Evolutionary conservation across 1,284 basidiomycete genomes (phyloP).

Genomic region (Cystobasidium sp.): DNA sequence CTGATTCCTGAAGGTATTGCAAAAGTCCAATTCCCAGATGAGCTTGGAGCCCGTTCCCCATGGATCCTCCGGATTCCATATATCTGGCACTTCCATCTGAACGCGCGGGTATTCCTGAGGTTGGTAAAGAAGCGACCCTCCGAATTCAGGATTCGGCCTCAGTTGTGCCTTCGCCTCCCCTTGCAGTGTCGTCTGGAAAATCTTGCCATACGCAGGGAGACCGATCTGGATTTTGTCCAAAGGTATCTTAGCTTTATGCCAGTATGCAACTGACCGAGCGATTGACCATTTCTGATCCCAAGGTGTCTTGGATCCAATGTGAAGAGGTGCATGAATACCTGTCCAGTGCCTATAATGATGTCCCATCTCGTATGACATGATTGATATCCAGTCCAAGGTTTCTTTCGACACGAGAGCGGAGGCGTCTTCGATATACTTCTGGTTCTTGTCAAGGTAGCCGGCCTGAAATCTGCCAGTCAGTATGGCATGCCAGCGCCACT

Average conservation of each 20-base stretch:
- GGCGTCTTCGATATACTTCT: conserved; percentile 23
- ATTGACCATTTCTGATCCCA: conserved; percentile 30
- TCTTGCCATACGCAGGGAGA: conserved; percentile 36
- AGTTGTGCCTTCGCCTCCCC: neutral
- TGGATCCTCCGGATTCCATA: too few species aligned
- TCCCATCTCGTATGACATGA: conserved; percentile 37
- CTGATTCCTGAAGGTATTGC: too few species aligned
- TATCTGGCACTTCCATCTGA: too few species aligned
- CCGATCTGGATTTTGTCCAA: conserved; percentile 39
- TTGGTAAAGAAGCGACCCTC: too few species aligned
- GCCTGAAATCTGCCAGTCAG: conserved; percentile 1
- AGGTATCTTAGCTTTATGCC: conserved; percentile 33
- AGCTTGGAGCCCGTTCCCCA: too few species aligned
- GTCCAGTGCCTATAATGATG: conserved; percentile 8
- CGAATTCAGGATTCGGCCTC: too few species aligned
- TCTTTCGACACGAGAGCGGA: conserved; percentile 3
- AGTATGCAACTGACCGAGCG: conserved; percentile 19
- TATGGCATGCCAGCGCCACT: too few species aligned
- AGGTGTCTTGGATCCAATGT: conserved; percentile 12
- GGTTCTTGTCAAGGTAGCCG: conserved; percentile 13
- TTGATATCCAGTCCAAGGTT: conserved; percentile 30
- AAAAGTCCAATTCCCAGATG: too few species aligned
- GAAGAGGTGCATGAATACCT: conserved; percentile 30
- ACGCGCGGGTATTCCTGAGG: too few species aligned
- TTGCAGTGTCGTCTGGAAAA: conserved; percentile 15